Base-by-base conservation (phyloP, 2,329 filamentous ascomycete species). In the Apiospora koreana region DNA sequence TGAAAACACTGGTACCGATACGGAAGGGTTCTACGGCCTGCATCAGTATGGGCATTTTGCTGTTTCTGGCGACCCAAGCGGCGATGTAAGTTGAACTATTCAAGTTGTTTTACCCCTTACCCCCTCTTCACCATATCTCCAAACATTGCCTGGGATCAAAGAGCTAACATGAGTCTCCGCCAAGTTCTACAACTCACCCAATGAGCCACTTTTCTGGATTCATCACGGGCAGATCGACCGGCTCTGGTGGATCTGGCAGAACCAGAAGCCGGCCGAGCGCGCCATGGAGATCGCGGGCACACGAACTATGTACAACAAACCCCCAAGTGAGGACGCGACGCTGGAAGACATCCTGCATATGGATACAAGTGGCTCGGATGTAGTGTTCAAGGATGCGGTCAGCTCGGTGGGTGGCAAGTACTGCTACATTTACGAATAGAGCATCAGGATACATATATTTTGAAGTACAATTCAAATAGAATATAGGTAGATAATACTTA, bases 31-130 rank as follows among this genome's bases (percentile, higher is more conserved):
- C 8, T 70, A 73, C 54, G 74, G 74, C 35, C 58, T 81, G 46
- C 80, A 82, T 65, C 78, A 76, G 1, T 76, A 74, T 66, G 80
- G 79, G 0, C 80, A 81, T 68, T 81, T 80, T 70, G 79, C 78
- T n/a, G 76, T 81, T 38, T 79, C 71, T 73, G 76, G 48, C 58
- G 69, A 41, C 18, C 41, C 43, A 31, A 50, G 65, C n/a, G 43
- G 41, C 8, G 73, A 73, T 71, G 68, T 58, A n/a, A 18, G 25
- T 41, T 45, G 42, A 25, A 38, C 3, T 28, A 3, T 28, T 25
- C n/a, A 21, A 6, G 2, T 21, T 25, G 31, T 31, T 58, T 31
- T 35, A 1, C 25, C 28, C 12, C 43, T n/a, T 48, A 8, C 21
- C n/a, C 41, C 10, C 65, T 45, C 18, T 18, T 21, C 9, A 23